Evolutionary conservation across 2,329 filamentous ascomycete species (phyloP), one percentile per base, ranked within the genome.

Genomic region (Cryphonectria carpinicola): DNA sequence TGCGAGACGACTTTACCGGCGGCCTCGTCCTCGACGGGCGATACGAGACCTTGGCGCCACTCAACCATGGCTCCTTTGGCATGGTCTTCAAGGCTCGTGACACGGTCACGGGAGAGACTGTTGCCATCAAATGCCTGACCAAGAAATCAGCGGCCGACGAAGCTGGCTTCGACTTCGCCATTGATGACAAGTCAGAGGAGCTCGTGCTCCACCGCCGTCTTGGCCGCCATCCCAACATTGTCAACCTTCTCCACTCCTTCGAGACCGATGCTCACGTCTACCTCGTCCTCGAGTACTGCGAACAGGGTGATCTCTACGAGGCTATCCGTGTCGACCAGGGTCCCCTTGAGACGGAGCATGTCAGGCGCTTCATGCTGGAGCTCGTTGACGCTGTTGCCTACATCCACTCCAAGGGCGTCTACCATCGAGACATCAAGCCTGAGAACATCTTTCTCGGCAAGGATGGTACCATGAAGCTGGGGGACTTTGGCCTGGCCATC

Each of bases 11-110:
- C 79, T 96, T 97, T 83, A 85, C 90, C 79, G 86, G 90, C 82
- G 93, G 92, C 81, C 89, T 92, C 82, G 84, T 97, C 79, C 90
- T 97, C 79, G 90, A 93, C 80, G 94, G 93, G 81, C 95, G 96
- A 76, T 99, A 96, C 82, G 87, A 93, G 83, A 97, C 95, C 70
- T 87, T 98, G 78, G 93, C 95, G 76, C 95, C 96, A 70, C 92
- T 99, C 84, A 99, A 99, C 80, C 94, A 98, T 87, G 96, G 96
- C 76, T 98, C 96, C 69, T 99, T 98, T 79, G 96, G 96, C 79
- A 97, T 98, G 93, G 96, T 99, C 77, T 98, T 98, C 83, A 91
- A 94, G 83, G 96, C 95, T 72, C 92, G 88, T 80, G 94, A 99
- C 80, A 85, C 90, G 74, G 80, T 86, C 74, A 97, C 93, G 72